phyloP scores from a whole-genome alignment of 495 filamentous ascomycete genomes.

The Niebla homalea region DNA sequence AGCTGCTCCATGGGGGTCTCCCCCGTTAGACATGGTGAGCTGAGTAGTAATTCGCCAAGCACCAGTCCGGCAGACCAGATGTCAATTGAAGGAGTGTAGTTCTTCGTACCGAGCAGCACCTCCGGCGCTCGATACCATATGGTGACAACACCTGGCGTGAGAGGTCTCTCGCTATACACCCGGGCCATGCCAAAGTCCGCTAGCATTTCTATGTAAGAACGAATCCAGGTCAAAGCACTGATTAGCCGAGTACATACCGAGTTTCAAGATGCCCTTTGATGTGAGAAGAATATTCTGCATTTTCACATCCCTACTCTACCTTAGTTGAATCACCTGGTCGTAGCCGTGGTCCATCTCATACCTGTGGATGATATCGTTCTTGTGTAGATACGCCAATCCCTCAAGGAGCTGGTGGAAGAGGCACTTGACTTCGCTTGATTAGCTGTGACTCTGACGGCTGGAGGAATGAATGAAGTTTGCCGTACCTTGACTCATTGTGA shows the following conservation, averaged over 20 bases:
- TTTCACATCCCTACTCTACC: conserved; percentile 27
- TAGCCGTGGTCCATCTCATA: conserved; percentile 5
- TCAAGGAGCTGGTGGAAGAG: conserved; percentile 32
- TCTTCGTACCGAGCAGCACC: conserved; percentile 29
- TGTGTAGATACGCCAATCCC: conserved; percentile 33
- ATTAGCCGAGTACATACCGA: conserved; percentile 19
- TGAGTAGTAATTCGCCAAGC: conserved; percentile 30
- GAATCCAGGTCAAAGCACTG: not conserved
- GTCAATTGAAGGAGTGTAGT: conserved; percentile 29
- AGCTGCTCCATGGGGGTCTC: conserved; percentile 31
- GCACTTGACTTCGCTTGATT: conserved; percentile 27
- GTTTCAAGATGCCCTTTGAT: conserved; percentile 29
- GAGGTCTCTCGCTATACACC: conserved; percentile 26
- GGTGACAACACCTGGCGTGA: conserved; percentile 33
- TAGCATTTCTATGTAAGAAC: conserved; percentile 3
- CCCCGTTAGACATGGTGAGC: conserved; percentile 28
- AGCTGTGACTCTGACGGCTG: not conserved
- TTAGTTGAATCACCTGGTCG: conserved; percentile 1
- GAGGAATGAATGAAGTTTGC: not conserved
- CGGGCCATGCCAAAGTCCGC: conserved; percentile 37
- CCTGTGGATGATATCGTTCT: conserved; percentile 33
- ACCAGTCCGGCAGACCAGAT: conserved; percentile 35
- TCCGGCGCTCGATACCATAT: conserved; percentile 91
- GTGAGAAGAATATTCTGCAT: conserved; percentile 35
- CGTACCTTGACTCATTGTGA: conserved; percentile 33